Evolutionary conservation across 345 rosid species (phyloP).

Genomic region (Acer campestre): DNA sequence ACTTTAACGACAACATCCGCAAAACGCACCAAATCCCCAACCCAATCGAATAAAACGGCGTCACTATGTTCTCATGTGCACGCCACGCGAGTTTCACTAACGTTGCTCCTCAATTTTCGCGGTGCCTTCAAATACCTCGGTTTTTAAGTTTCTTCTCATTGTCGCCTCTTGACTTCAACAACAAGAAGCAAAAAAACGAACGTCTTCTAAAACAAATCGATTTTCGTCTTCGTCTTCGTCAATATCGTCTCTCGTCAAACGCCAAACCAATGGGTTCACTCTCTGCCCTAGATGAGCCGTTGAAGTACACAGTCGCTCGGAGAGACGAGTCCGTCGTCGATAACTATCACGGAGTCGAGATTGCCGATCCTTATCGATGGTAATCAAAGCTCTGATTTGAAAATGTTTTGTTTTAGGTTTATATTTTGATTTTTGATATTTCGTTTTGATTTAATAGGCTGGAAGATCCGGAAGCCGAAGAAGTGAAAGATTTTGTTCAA

Average conservation of each 20-base stretch:
- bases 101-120: too few relatives aligned
- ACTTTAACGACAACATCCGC: conserved; percentile 24
- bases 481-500: conserved; percentile 71
- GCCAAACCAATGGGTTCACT: conserved; percentile 62
- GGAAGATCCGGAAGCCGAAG: conserved; percentile 88
- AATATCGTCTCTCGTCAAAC: background rate
- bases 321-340: conserved; percentile 78
- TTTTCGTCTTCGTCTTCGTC: background rate
- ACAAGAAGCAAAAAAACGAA: background rate
- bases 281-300: conserved; percentile 29
- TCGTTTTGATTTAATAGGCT: conserved; percentile 48
- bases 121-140: background rate
- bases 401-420: background rate
- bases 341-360: conserved; percentile 69
- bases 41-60: background rate
- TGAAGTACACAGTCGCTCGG: conserved; percentile 64
- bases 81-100: background rate
- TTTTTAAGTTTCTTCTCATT: background rate
- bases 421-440: background rate
- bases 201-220: background rate
- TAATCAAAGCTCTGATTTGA: conserved; percentile 21
- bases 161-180: background rate
- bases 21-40: background rate
- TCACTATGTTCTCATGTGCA: conserved; percentile 24
- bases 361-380: conserved; percentile 93